Percentiles rank a stretch among this genome's conserved stretches.
Conservation (phyloP, 345 rosid genomes). For the Brassica cretica region DNA sequence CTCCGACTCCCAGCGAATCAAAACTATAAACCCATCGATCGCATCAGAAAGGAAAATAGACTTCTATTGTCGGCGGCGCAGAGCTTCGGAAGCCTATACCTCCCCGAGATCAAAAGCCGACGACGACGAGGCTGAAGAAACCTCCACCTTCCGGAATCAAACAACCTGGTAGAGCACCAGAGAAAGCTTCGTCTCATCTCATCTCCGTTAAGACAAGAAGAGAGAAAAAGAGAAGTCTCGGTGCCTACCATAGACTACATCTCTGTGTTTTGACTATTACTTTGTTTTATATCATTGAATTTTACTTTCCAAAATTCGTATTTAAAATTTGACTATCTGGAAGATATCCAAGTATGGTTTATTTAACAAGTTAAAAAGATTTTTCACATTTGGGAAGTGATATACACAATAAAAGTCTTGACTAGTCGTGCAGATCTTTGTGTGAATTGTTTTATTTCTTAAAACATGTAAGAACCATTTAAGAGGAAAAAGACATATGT, state of each 20-base stretch:
- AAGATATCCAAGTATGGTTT: background rate
- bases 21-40: background rate
- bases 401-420: background rate
- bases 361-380: background rate
- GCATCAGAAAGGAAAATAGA: background rate
- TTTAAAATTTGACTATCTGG: background rate
- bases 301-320: background rate
- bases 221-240: no score
- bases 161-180: no score
- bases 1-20: no score
- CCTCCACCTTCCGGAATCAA: no score
- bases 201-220: no score
- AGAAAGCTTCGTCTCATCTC: no score
- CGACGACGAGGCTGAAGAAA: no score
- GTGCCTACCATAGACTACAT: no score
- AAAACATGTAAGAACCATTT: background rate
- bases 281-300: background rate
- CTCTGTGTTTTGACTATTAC: no score
- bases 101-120: no score
- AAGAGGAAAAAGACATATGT: conserved; percentile 14
- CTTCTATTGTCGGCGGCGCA: no score
- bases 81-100: no score
- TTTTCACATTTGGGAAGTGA: background rate
- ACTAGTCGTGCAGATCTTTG: conserved; percentile 1
- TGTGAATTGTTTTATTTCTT: conserved; percentile 23